These are phyloP conservation scores for Leucocoprinus birnbaumii DNA, from an alignment of 768 basidiomycete species.

Conservation along the genomic window DNA sequence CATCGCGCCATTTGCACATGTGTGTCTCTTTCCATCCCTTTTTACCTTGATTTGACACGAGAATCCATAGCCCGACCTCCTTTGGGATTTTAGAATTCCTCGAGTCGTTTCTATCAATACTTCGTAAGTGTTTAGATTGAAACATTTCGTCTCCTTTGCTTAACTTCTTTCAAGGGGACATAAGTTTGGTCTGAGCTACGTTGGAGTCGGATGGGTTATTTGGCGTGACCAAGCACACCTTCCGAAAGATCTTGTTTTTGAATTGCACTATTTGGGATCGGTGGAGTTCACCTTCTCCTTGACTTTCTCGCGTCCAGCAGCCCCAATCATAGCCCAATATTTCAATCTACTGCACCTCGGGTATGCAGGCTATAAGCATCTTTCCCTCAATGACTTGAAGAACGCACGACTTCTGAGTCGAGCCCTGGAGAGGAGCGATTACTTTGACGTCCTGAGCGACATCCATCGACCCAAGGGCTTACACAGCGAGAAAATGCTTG, in stretches of 20 bases:
- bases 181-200: conserved; percentile 57
- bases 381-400: conserved; percentile 48
- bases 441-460: conserved; percentile 51
- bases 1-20: conserved; percentile 58
- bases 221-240: conserved; percentile 64
- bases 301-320: conserved; percentile 38
- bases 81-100: conserved; percentile 64
- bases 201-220: conserved; percentile 68
- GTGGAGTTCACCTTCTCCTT: conserved; percentile 76
- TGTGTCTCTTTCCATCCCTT: conserved; percentile 14
- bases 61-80: conserved; percentile 41
- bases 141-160: conserved; percentile 34
- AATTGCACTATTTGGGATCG: conserved; percentile 53
- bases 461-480: conserved; percentile 45
- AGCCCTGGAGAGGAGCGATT: conserved; percentile 55
- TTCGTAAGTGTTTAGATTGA: conserved; percentile 40
- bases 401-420: conserved; percentile 65
- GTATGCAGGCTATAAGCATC: conserved; percentile 49
- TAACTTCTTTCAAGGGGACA: conserved; percentile 51
- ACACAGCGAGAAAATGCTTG: conserved; percentile 27
- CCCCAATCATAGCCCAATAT: conserved; percentile 61
- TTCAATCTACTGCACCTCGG: conserved; percentile 65
- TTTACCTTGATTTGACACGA: conserved; percentile 20
- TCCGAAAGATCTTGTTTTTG: conserved; percentile 71
- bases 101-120: conserved; percentile 62